Evolutionary conservation across 805 yeast species (phyloP), one percentile per base, ranked within the genome.

Genomic region (Priceomyces melissophilus): DNA sequence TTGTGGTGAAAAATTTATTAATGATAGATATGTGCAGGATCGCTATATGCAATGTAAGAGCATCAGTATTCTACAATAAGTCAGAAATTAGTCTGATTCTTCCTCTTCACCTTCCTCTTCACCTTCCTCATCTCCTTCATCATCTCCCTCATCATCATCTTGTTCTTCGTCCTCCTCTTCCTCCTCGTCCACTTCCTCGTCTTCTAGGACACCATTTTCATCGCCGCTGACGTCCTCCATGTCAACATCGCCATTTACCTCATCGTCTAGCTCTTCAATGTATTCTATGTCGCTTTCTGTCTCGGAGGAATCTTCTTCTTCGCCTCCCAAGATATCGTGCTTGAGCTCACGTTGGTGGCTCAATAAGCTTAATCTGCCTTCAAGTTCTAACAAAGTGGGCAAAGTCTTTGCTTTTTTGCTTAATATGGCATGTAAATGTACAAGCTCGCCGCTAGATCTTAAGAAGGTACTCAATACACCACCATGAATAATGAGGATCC

Each of bases 231-330:
- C 35, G 3, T 15, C 10, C 14, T 11, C 13, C 3, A 44, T 47
- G 12, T 47, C 42, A 17, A 17, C 26, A 4, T 9, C 26, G 13
- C 17, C 14, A 26, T 11, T 8, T 20, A 45, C 44, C 4, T 76
- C 76, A 47, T 75, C 81, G 53, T 78, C 83, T 17, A 83, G 57
- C 50, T 82, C 90, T 60, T 84, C 91, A 16, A 79, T 67, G 52
- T 82, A 83, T 50, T 84, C 90, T n/a, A 83, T 84, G 38, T 74
- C 81, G 38, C 69, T 61, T 43, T 74, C 78, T 36, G 52, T 53
- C 3, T 52, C 59, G 2, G 50, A 56, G 7, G 56, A 57, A n/a
- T 54, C 59, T 15, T 53, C 54, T 7, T 48, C 50, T 3, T 52
- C 58, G 14, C 50, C 58, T 44, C 44, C 58, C 35, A 65, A 45